These are phyloP conservation scores for Gaillardinia entomophila DNA, from an alignment of 805 yeast genomes.

Conservation along the genomic window DNA sequence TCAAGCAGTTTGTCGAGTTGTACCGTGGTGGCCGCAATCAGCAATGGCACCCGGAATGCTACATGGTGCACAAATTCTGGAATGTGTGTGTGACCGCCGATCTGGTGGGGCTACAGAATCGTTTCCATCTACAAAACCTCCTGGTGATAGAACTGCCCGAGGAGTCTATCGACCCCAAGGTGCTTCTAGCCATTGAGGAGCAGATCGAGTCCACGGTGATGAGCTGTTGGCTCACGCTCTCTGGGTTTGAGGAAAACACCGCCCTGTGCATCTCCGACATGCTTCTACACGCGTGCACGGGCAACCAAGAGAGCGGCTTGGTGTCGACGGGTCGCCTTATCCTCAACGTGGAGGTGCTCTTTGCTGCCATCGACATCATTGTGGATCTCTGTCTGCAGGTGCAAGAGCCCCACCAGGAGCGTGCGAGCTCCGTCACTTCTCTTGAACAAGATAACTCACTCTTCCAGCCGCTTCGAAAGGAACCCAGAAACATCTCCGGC, in stretches of 20 bases:
- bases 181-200: slow-evolving; percentile 53
- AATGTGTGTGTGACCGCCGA: slow-evolving; percentile 71
- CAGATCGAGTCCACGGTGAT: slow-evolving; percentile 53
- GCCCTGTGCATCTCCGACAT: slow-evolving; percentile 88
- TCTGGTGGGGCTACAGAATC: slow-evolving; percentile 41
- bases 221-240: slow-evolving; percentile 80
- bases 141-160: neutral
- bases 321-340: slow-evolving; percentile 67
- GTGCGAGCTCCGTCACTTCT: slow-evolving; percentile 1
- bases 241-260: slow-evolving; percentile 84
- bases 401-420: neutral
- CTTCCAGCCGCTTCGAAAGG: slow-evolving; percentile 40
- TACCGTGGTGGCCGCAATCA: slow-evolving; percentile 86
- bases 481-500: slow-evolving; percentile 84
- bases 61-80: slow-evolving; percentile 97
- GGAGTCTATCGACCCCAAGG: slow-evolving; percentile 31
- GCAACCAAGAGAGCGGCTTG: slow-evolving; percentile 63
- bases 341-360: slow-evolving; percentile 67
- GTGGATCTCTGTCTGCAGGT: slow-evolving; percentile 12
- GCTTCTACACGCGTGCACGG: slow-evolving; percentile 77
- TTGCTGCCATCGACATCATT: slow-evolving; percentile 63
- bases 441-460: slow-evolving; percentile 18
- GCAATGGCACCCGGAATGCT: slow-evolving; percentile 99
- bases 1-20: slow-evolving; percentile 91
- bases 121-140: slow-evolving; percentile 4